These are phyloP conservation scores for Biancaea sappan DNA, from an alignment of 306 rosid species.

Conservation along the genomic window DNA sequence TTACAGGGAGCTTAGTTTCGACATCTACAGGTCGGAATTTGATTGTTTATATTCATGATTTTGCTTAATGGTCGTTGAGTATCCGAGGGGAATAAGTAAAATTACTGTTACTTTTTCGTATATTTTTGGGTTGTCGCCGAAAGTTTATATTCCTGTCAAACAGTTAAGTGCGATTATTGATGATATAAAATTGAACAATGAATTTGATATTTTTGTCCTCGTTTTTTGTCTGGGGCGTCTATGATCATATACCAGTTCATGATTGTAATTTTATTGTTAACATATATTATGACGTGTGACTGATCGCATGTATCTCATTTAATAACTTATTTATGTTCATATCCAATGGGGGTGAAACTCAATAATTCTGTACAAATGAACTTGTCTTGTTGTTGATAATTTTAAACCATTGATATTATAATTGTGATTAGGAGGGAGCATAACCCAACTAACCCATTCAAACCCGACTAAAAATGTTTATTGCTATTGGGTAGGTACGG, in stretches of 20 bases:
- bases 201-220: background rate
- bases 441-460: too few species aligned
- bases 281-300: background rate
- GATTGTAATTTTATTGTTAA: background rate
- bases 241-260: background rate
- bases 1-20: constrained; percentile 67
- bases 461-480: too few species aligned
- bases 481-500: too few species aligned
- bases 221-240: background rate
- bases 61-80: background rate
- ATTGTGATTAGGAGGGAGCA: too few species aligned
- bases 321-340: background rate
- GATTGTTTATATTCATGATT: background rate
- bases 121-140: background rate
- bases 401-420: background rate
- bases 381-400: background rate
- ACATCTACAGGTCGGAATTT: constrained; percentile 62
- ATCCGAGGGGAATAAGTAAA: background rate
- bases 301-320: background rate
- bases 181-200: background rate
- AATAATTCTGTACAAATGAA: background rate
- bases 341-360: background rate
- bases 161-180: background rate
- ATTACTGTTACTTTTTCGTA: background rate
- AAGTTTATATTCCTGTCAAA: background rate